Evolutionary conservation across 2,329 filamentous ascomycete species (phyloP), one percentile per base, ranked within the genome.

Genomic region (Diaporthe vaccinii): DNA sequence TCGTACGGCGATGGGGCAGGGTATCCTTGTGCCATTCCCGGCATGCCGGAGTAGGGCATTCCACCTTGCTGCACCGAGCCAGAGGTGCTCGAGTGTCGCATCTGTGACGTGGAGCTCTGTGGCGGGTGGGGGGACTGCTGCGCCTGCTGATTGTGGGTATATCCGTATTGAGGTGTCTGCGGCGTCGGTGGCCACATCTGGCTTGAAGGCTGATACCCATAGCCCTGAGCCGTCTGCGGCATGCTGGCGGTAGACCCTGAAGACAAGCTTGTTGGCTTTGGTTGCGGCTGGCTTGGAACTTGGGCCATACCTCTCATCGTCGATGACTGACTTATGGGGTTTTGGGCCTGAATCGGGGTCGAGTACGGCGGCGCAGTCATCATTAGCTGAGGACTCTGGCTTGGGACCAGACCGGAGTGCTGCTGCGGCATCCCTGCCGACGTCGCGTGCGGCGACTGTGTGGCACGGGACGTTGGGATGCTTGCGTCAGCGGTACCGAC

Each of bases 181-280:
- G 92, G 91, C 67, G 90, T 89, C 78, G 94, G 92, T 44, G 89
- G 88, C 91, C 91, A 93, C 87, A 93, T 91, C 80, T 91, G 91
- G 76, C 85, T 86, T 55, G 89, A 87, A 74, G 89, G 87, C 17
- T 87, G 86, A 79, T 94, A 95, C 79, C 89, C 92, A 82, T 93
- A 93, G 76, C 89, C 85, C 79, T 89, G 88, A 9, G 86, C 80
- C 72, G 85, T 84, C 80, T 87, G 91, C 79, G 82, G 86, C 82
- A 91, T 85, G 78, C 82, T 87, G 68, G 85, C 86, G 9, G 89
- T 84, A 59, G 91, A 86, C 71, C 88, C 88, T 82, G 90, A 85
- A 69, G 89, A 84, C 71, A 90, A 85, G 75, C 89, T 90, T 58
- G 93, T 92, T 78, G 93, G 90, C 79, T 92, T 89, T 78, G 90